These are phyloP conservation scores for Cyberlindnera mycetangii DNA, from an alignment of 805 yeast genomes.

Conservation along the genomic window DNA sequence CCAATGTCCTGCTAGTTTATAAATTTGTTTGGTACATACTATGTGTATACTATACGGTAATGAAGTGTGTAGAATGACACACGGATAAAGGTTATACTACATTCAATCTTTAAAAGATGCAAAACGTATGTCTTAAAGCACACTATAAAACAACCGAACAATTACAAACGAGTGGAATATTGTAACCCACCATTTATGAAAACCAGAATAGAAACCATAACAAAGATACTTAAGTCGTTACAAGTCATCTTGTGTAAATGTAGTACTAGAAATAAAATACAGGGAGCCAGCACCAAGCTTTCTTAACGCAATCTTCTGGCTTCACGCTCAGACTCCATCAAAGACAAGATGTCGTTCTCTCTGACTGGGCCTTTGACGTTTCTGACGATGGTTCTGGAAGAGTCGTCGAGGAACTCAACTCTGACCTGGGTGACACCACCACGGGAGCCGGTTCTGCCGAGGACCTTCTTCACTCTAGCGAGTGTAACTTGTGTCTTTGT, in stretches of 20 bases:
- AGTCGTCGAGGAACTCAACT: slow-evolving; percentile 93
- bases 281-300: neutral
- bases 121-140: neutral
- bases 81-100: too few species aligned
- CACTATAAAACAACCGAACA: slow-evolving; percentile 3
- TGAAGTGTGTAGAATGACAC: too few species aligned
- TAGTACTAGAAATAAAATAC: neutral
- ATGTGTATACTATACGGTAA: too few species aligned
- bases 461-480: slow-evolving; percentile 98
- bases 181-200: neutral
- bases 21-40: slow-evolving; percentile 2
- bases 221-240: neutral
- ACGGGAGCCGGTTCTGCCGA: slow-evolving; percentile 99
- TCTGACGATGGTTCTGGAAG: slow-evolving; percentile 94
- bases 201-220: neutral
- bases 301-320: slow-evolving; percentile 88
- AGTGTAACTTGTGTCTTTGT: slow-evolving; percentile 74
- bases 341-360: slow-evolving; percentile 96
- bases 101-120: neutral
- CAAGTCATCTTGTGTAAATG: neutral
- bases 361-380: slow-evolving; percentile 98
- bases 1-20: neutral
- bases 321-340: slow-evolving; percentile 99
- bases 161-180: neutral
- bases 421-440: slow-evolving; percentile 99